Base-by-base conservation (phyloP, 495 filamentous ascomycete genomes). In the Annulohypoxylon bovei region DNA sequence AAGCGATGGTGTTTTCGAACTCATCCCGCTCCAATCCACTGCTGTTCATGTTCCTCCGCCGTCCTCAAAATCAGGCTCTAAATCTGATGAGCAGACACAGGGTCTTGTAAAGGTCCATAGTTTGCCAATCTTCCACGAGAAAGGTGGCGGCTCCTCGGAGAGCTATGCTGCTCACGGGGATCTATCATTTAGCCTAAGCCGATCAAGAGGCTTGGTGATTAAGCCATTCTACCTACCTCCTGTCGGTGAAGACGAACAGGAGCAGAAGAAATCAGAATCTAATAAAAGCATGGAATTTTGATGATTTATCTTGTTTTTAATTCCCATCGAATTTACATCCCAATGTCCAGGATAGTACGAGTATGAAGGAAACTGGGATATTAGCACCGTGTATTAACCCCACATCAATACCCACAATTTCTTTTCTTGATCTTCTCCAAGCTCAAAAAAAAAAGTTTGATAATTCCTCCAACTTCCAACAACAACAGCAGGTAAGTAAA, bases 221-320 rank as follows among this genome's bases (percentile, higher is more conserved):
- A 93, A 90, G 79, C 91, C 92, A 6, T 99, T 92, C 77, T 94
- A 90, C 77, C 81, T 99, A 53, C 96, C 96, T 35, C 95, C 95
- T 1, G 86, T 93, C n/a, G 92, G 93, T 40, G 92, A 89, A 3
- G 93, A 95, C 63, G 84, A 84, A 32, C 89, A 91, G 69, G 90
- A 88, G 53, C 88, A 92, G 73, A 87, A 88, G 49, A 84, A 82
- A 33, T 62, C 61, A 0, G 79, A 72, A n/a, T 30, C 78, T 80
- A 22, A 78, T 65, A 46, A 73, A 67, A 71, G 44, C 23, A 77
- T 95, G 32, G 92, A 95, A 65, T 95, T 95, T 77, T 96, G 59
- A 79, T 28, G 7, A 35, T 62, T 18, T 52, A 42, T 28, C n/a
- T 53, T 18, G 16, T 28, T 52, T n/a, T n/a, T 32, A 32, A 18